phyloP scores from a whole-genome alignment of 306 rosid genomes.

The Boehmeria nivea region DNA sequence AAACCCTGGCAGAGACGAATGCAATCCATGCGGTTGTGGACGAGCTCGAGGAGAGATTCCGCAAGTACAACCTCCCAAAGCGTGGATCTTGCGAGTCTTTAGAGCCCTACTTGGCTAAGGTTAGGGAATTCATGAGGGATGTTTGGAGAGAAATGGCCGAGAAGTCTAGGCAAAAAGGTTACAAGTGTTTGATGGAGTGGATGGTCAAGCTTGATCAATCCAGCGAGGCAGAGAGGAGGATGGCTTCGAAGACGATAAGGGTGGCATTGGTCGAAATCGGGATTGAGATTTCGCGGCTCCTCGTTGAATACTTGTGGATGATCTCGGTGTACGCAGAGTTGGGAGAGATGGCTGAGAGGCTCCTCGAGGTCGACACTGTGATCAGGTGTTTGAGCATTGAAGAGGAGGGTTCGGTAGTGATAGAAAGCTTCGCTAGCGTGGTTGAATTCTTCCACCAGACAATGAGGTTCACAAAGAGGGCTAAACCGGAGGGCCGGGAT shows the following conservation, averaged over 20 bases:
- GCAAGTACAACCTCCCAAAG: background rate
- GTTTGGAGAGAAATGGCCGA: background rate
- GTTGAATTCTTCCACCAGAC: background rate
- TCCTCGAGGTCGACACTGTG: background rate
- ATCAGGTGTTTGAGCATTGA: background rate
- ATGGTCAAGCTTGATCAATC: background rate
- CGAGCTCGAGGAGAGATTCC: background rate
- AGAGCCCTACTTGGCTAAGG: background rate
- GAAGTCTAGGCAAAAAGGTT: background rate
- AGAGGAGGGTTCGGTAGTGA: constrained; percentile 1
- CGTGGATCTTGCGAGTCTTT: background rate
- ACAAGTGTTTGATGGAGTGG: background rate
- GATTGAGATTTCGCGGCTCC: background rate
- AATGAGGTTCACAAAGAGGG: background rate
- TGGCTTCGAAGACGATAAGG: background rate
- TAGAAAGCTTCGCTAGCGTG: background rate
- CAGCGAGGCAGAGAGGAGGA: background rate
- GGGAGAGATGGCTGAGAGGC: background rate
- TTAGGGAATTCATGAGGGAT: background rate
- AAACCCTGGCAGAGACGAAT: too few species aligned
- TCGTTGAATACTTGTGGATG: background rate
- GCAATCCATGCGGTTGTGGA: background rate
- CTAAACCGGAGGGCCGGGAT: background rate
- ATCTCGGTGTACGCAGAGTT: background rate
- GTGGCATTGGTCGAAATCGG: background rate